Percentiles rank a stretch among this genome's conserved stretches.
Conservation (phyloP, 306 rosid species). For the Cicer cuneatum region DNA sequence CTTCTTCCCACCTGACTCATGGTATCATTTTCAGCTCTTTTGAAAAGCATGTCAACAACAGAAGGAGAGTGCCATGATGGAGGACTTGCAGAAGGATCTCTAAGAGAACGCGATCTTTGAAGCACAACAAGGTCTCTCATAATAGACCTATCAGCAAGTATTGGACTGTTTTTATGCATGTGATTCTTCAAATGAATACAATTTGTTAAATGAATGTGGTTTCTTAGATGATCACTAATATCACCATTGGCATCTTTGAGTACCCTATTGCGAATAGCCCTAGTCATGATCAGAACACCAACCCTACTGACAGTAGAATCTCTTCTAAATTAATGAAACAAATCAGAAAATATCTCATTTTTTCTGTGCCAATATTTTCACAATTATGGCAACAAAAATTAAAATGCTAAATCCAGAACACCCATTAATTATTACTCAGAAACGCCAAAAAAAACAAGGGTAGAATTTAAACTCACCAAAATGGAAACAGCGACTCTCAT, state of each 20-base stretch:
- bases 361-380: constrained; percentile 43
- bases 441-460: constrained; percentile 46
- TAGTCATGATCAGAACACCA: constrained; percentile 85
- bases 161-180: constrained; percentile 97
- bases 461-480: constrained; percentile 51
- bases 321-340: constrained; percentile 56
- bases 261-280: constrained; percentile 84
- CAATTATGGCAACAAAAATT: constrained; percentile 44
- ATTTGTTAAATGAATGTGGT: constrained; percentile 95
- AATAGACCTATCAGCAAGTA: constrained; percentile 83
- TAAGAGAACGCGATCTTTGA: constrained; percentile 85
- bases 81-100: constrained; percentile 99
- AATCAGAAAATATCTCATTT: constrained; percentile 55
- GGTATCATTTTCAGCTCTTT: constrained; percentile 66
- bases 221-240: constrained; percentile 90
- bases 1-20: constrained; percentile 73
- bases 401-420: constrained; percentile 35
- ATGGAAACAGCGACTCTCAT: constrained; percentile 49
- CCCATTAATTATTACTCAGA: constrained; percentile 42
- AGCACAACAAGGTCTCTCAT: constrained; percentile 92
- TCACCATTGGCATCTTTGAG: constrained; percentile 99
- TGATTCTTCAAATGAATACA: constrained; percentile 99
- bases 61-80: constrained; percentile 93
- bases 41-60: constrained; percentile 71
- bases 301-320: constrained; percentile 51